Evolutionary conservation across 208 protist species (phyloP), one percentile per base, ranked within the genome.

Genomic region (Acanthamoeba royreba): DNA sequence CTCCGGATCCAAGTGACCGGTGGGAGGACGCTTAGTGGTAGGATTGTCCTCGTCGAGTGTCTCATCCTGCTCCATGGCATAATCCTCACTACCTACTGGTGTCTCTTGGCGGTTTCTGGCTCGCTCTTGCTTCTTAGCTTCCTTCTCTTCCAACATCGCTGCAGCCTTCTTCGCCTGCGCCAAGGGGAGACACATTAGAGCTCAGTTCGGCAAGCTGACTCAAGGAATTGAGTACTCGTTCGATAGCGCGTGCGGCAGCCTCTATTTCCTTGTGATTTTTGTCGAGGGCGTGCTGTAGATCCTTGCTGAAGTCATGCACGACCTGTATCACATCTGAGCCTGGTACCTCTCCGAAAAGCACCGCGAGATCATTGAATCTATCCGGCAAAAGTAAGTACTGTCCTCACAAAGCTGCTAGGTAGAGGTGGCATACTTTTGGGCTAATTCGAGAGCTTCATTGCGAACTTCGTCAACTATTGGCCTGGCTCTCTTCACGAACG

Each of bases 301-400:
- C 72, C 42, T 83, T 83, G 72, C 31, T 49, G 42, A 83, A 83
- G 42, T 83, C 72, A 35, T 83, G 72, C 72, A 83, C 72, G 42
- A 83, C 43, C 72, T 83, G 72, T 49, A 83, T 28, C 17, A 83
- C 31, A 83, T 83, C 72, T 25, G 42, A 49, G 72, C 72, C 72
- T 15, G 42, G 7, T 19, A 83, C 42, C 72, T 83, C 72, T 17
- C 72, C 72, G 31, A 83, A 83, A 4, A 28, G 22, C 42, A 47
- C 9, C 4, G 40, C 72, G 22, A 83, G 72, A 25, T 42, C 42
- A 35, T 83, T 83, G 72, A 83, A 83, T 35, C 72, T 83, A 35
- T 15, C 19, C 66, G 35, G 13, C 66, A 9, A 25, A 9, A 9
- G 8, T 15, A 17, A 9, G n/a, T 40, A 25, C 17, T 77, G 66